phyloP scores from a whole-genome alignment of 768 basidiomycete genomes.

The Tulasnella sp. region DNA sequence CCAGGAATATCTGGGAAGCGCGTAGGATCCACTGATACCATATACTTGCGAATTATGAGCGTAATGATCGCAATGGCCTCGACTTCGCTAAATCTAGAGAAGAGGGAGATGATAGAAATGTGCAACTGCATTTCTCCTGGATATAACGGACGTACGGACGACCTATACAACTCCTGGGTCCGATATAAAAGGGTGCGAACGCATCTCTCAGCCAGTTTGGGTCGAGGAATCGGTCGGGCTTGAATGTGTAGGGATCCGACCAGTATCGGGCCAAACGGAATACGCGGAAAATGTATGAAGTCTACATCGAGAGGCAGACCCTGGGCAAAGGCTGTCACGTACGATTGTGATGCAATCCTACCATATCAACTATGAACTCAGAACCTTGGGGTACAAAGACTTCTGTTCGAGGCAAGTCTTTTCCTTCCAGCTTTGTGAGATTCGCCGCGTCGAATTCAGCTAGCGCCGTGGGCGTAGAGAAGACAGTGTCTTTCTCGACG shows the following conservation, averaged over 20 bases:
- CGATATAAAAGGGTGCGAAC: slow-evolving; percentile 8
- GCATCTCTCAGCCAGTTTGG: slow-evolving; percentile 11
- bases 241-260: neutral
- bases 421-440: neutral
- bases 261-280: slow-evolving; percentile 10
- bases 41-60: neutral
- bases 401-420: neutral
- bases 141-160: neutral
- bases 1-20: neutral
- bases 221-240: slow-evolving; percentile 8
- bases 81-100: slow-evolving; percentile 5
- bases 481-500: neutral
- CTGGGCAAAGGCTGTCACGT: neutral
- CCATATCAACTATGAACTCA: neutral
- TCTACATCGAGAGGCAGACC: neutral
- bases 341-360: slow-evolving; percentile 10
- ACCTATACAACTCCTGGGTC: slow-evolving; percentile 8
- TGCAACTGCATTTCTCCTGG: neutral
- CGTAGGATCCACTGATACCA: neutral
- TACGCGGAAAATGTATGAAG: too few relatives aligned
- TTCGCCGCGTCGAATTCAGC: neutral
- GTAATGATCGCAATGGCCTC: slow-evolving; percentile 8
- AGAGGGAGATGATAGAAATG: neutral
- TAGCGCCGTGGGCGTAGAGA: neutral
- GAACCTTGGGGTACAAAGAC: slow-evolving; percentile 1